phyloP scores from a whole-genome alignment of 2,329 filamentous ascomycete species.

The Exophiala oligosperma region DNA sequence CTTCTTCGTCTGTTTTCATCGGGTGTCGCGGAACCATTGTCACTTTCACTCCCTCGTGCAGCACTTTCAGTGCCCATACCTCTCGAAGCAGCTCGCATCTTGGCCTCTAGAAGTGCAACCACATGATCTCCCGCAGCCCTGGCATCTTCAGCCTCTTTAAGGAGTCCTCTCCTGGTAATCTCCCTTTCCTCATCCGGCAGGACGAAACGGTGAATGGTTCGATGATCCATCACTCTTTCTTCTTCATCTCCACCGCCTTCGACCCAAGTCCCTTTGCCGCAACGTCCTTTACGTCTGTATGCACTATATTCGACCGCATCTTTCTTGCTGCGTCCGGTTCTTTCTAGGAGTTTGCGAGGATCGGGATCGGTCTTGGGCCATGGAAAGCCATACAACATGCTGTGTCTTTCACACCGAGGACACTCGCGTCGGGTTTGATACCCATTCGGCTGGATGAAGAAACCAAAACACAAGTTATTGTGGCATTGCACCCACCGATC shows the following conservation, averaged over 20 bases:
- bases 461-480: slow-evolving; percentile 64
- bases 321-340: slow-evolving; percentile 22
- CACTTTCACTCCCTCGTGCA: slow-evolving; percentile 19
- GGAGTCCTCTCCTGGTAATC: slow-evolving; percentile 27
- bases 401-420: slow-evolving; percentile 90
- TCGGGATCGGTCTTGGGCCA: slow-evolving; percentile 94
- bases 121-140: slow-evolving; percentile 24
- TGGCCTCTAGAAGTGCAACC: slow-evolving; percentile 17
- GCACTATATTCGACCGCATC: slow-evolving; percentile 24
- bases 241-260: slow-evolving; percentile 62
- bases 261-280: slow-evolving; percentile 30
- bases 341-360: slow-evolving; percentile 27
- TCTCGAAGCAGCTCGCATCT: slow-evolving; percentile 19
- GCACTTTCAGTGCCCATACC: slow-evolving; percentile 18
- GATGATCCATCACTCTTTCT: slow-evolving; percentile 73
- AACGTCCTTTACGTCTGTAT: slow-evolving; percentile 27
- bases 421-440: slow-evolving; percentile 85
- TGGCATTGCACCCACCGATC: slow-evolving; percentile 85
- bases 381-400: slow-evolving; percentile 88
- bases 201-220: slow-evolving; percentile 83
- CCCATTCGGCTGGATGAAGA: slow-evolving; percentile 85
- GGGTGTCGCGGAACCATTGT: slow-evolving; percentile 15
- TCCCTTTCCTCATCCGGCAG: slow-evolving; percentile 66
- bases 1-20: slow-evolving; percentile 22
- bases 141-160: slow-evolving; percentile 27